A percentile compares a stretch with the other conserved stretches of the same genome.
Conservation (phyloP, 1,284 basidiomycete species). For the Irpex rosettiformis region DNA sequence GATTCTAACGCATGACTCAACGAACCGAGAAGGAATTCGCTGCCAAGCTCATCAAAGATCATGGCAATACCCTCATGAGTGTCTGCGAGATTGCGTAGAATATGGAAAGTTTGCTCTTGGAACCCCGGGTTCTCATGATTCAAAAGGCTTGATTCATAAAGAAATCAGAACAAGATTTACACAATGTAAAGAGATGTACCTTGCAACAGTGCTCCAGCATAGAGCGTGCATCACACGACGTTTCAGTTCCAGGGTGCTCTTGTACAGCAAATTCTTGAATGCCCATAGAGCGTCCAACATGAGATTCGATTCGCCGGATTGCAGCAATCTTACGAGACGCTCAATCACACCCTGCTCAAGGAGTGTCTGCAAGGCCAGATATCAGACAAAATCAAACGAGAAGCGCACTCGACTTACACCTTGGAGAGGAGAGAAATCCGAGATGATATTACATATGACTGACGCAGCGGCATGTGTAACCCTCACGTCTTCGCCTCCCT, state of each 20-base stretch:
- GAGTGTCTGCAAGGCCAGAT: slow-evolving; percentile 40
- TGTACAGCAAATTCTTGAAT: slow-evolving; percentile 73
- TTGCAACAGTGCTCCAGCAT: slow-evolving; percentile 54
- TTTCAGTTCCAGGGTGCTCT: slow-evolving; percentile 58
- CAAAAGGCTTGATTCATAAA: no score
- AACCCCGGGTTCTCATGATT: slow-evolving; percentile 43
- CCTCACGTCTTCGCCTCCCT: slow-evolving; percentile 59
- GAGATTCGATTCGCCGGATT: slow-evolving; percentile 51
- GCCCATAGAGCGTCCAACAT: slow-evolving; percentile 76
- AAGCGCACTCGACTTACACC: slow-evolving; percentile 40
- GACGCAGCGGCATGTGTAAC: slow-evolving; percentile 73
- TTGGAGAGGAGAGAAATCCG: slow-evolving; percentile 82
- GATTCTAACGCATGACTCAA: slow-evolving; percentile 47
- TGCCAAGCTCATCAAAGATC: slow-evolving; percentile 49
- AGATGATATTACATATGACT: slow-evolving; percentile 81
- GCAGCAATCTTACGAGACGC: slow-evolving; percentile 56
- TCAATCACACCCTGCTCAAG: slow-evolving; percentile 63
- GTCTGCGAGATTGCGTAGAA: slow-evolving; percentile 62
- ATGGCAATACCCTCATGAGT: slow-evolving; percentile 58
- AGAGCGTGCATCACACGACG: slow-evolving; percentile 58
- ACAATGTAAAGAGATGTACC: slow-evolving; percentile 36
- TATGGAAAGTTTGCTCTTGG: slow-evolving; percentile 64
- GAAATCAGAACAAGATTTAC: slow-evolving; percentile 32
- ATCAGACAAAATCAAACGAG: slow-evolving; percentile 3
- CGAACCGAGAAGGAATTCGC: slow-evolving; percentile 39